Conservation (phyloP, 768 basidiomycete species). For the Lentinula boryana region DNA sequence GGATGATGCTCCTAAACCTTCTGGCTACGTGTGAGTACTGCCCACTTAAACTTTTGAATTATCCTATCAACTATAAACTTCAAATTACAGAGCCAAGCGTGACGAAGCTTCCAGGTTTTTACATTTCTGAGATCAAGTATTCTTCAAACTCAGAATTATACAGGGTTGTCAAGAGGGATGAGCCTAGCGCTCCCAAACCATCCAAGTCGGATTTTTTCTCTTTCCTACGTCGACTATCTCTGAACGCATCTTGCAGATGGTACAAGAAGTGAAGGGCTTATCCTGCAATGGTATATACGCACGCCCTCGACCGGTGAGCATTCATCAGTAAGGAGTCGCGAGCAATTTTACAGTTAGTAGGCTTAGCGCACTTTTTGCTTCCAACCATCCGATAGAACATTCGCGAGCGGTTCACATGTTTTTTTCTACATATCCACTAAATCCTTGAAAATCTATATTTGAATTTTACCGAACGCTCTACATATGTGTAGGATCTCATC, state of each 20-base stretch:
- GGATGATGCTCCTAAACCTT: slow-evolving; percentile 6
- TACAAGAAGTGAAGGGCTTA: neutral
- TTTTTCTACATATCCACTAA: neutral
- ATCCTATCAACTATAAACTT: neutral
- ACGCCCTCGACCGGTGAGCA: neutral
- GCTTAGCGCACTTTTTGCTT: neutral
- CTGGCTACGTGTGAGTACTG: neutral
- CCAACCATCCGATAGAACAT: too few species aligned
- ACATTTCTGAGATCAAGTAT: neutral
- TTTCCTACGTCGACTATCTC: neutral
- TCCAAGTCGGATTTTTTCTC: slow-evolving; percentile 9
- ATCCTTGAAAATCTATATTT: neutral
- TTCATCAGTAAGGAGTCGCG: neutral
- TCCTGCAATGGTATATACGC: neutral
- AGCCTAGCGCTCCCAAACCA: slow-evolving; percentile 9
- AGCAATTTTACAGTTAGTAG: neutral
- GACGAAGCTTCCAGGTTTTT: slow-evolving; percentile 10
- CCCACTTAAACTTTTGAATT: neutral
- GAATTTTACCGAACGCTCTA: neutral
- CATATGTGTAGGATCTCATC: neutral
- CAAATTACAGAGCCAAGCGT: slow-evolving; percentile 6
- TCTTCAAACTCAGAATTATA: neutral
- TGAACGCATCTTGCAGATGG: neutral
- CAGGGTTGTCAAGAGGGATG: slow-evolving; percentile 9
- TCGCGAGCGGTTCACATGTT: neutral